Evolutionary conservation across 2,329 filamentous ascomycete genomes (phyloP), one percentile per base, ranked within the genome.

Genomic region (Ilyonectria mors-panacis): DNA sequence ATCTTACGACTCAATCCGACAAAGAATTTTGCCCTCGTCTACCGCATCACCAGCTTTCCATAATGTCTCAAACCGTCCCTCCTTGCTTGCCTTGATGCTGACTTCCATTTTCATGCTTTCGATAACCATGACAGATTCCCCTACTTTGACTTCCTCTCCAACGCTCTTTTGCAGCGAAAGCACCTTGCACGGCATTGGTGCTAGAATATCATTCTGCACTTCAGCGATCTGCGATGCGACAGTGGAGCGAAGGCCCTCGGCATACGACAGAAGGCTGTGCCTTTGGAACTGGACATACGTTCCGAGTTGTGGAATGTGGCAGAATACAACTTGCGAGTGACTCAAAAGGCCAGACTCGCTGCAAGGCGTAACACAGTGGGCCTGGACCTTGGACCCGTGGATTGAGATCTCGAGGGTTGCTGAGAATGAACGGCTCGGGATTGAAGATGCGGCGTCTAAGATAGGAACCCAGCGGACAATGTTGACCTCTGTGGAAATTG

Each of bases 81-180:
- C 55, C 21, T 58, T 63, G 10, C 35, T 44, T n/a, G 62, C 65
- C 37, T 60, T 54, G 42, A 73, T 73, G 10, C 64, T 67, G 6
- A 75, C 63, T 50, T 76, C 73, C 74, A 75, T 76, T 56, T 76
- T 75, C 73, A 76, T 76, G 35, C 74, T 76, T 44, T 75, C 74
- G 23, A 76, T 68, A 1, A 75, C 65, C 63, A 76, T 71, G 1
- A 76, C 66, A 4, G 66, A 59, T 15, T 75, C 73, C 15, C 71
- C 70, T 4, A 50, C 51, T 21, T 68, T 66, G 2, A 74, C 71
- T 4, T 71, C 56, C 7, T 72, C 71, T 6, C 68, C 71, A 10
- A 55, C 50, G 26, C 63, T 51, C 65, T 70, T 73, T 51, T 67
- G 48, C 8, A 75, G 57, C 8, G 54, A 69, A n/a, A 70, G 65